A percentile compares a stretch with the other conserved stretches of the same genome.
phyloP scores from a whole-genome alignment of 1,284 basidiomycete genomes.

The Kwoniella shivajii region DNA sequence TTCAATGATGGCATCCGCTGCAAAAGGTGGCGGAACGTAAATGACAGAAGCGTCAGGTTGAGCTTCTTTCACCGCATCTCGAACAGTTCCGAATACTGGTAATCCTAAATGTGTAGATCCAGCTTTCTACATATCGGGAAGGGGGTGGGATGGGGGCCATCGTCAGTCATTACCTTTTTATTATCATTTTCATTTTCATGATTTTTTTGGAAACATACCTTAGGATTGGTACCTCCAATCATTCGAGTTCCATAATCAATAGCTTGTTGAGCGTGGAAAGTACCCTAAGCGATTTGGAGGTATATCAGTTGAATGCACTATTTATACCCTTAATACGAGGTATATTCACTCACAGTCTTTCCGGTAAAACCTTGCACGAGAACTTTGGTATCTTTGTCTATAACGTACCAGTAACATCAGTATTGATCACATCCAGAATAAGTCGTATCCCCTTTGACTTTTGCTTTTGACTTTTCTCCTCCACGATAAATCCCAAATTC shows the following conservation, averaged over 20 bases:
- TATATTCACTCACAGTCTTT: constrained; percentile 74
- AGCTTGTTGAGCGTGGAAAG: constrained; percentile 95
- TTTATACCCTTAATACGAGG: neutral
- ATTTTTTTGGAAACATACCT: constrained; percentile 48
- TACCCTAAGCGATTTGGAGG: constrained; percentile 65
- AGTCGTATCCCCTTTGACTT: neutral
- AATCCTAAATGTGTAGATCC: constrained; percentile 93
- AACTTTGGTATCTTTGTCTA: constrained; percentile 88
- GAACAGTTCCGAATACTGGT: constrained; percentile 90
- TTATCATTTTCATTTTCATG: no score
- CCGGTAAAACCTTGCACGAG: constrained; percentile 94
- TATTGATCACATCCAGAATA: neutral
- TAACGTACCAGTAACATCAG: neutral
- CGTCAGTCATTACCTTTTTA: no score
- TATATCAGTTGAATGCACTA: constrained; percentile 6
- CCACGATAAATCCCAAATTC: no score
- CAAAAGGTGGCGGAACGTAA: constrained; percentile 90
- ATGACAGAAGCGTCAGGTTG: constrained; percentile 90
- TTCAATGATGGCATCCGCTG: constrained; percentile 94
- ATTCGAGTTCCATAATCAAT: constrained; percentile 88
- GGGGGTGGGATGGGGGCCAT: no score
- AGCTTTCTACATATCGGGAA: constrained; percentile 65
- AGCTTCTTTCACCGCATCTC: constrained; percentile 82
- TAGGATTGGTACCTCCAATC: constrained; percentile 97
- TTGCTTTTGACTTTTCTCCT: neutral